Percentiles rank a stretch among this genome's conserved stretches.
phyloP scores from a whole-genome alignment of 371 early-diverging fungal species.

The Pancytospora epiphaga region DNA sequence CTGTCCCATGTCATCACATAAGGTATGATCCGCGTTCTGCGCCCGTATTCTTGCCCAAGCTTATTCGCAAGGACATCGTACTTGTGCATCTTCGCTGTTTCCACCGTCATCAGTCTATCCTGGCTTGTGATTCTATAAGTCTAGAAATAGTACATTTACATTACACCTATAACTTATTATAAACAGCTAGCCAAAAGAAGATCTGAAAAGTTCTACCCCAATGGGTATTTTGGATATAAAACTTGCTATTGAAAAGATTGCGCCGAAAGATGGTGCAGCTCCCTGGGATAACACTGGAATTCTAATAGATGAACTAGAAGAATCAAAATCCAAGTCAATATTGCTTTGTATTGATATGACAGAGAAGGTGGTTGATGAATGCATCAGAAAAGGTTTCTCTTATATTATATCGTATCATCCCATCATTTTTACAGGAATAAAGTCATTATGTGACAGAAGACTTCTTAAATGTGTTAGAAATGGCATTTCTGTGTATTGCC shows the following conservation, averaged over 20 bases:
- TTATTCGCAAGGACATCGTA: no score
- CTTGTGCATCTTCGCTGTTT: no score
- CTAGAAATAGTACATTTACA: no score
- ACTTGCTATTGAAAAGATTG: slow-evolving; percentile 69
- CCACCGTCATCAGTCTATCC: no score
- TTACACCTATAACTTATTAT: no score
- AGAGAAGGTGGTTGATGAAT: slow-evolving; percentile 73
- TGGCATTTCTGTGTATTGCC: slow-evolving; percentile 80
- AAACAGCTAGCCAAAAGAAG: no score
- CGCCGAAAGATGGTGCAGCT: slow-evolving; percentile 75
- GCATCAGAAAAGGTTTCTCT: slow-evolving; percentile 64
- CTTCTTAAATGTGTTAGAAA: slow-evolving; percentile 69
- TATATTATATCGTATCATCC: slow-evolving; percentile 75
- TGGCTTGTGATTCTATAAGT: no score
- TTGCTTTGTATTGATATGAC: slow-evolving; percentile 88
- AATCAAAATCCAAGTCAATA: slow-evolving; percentile 69
- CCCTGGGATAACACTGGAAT: slow-evolving; percentile 83
- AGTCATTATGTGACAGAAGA: slow-evolving; percentile 72
- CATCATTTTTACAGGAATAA: slow-evolving; percentile 75
- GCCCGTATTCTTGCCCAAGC: no score
- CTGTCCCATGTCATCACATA: no score
- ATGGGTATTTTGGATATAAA: background rate
- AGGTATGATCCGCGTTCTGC: no score
- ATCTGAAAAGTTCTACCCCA: no score
- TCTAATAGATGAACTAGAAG: slow-evolving; percentile 40